Conservation (phyloP, 129 eudicot species). For the Cynara cardunculus region DNA sequence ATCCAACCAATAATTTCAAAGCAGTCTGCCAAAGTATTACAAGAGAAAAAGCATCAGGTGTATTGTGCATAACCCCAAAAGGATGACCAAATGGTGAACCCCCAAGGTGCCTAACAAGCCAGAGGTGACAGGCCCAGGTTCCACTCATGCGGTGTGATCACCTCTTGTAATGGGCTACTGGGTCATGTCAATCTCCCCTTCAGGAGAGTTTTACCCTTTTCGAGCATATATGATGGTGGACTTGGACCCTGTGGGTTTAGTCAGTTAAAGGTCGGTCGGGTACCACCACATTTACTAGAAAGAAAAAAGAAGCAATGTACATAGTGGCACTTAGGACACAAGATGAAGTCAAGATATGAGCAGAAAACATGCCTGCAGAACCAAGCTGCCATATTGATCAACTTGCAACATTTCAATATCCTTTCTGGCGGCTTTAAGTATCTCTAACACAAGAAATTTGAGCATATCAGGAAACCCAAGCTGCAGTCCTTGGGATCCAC, state of each 20-base stretch:
- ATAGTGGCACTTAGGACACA: neutral
- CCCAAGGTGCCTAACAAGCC: neutral
- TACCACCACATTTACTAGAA: neutral
- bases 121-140: neutral
- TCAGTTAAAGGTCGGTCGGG: neutral
- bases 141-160: neutral
- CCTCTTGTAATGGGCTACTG: neutral
- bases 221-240: neutral
- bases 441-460: conserved; percentile 67
- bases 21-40: conserved; percentile 59
- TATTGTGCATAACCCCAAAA: neutral
- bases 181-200: neutral
- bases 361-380: conserved; percentile 67
- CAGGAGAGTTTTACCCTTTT: neutral
- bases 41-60: conserved; percentile 5
- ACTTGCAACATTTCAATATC: conserved; percentile 56
- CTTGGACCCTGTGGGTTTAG: neutral
- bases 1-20: conserved; percentile 68
- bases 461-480: conserved; percentile 69
- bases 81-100: neutral
- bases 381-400: conserved; percentile 88
- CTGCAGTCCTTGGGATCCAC: conserved; percentile 31
- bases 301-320: neutral
- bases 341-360: neutral
- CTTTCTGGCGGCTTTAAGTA: conserved; percentile 48